These are phyloP conservation scores for Lichtheimia ramosa DNA, from an alignment of 371 early-diverging fungal species.

Conservation along the genomic window DNA sequence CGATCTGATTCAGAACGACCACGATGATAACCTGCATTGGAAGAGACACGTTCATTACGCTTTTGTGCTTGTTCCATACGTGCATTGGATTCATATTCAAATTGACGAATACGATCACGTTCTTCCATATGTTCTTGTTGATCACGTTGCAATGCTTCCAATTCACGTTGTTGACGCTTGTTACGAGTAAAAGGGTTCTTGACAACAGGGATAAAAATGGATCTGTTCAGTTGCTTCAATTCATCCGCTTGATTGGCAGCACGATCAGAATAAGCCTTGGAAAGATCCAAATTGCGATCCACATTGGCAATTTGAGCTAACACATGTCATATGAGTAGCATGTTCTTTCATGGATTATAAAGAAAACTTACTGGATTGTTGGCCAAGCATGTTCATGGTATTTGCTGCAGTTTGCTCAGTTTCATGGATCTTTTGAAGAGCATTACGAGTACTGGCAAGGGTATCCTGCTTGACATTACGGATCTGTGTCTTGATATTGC, in stretches of 20 bases:
- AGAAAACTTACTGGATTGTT: slow-evolving; percentile 59
- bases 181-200: slow-evolving; percentile 65
- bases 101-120: slow-evolving; percentile 27
- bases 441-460: slow-evolving; percentile 71
- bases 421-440: slow-evolving; percentile 65
- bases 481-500: slow-evolving; percentile 62
- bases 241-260: slow-evolving; percentile 73
- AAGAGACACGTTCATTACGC: slow-evolving; percentile 39
- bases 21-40: slow-evolving; percentile 40
- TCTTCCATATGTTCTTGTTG: slow-evolving; percentile 50
- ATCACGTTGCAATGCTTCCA: slow-evolving; percentile 52
- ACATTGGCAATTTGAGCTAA: slow-evolving; percentile 71
- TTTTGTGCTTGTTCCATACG: slow-evolving; percentile 59
- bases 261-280: slow-evolving; percentile 72
- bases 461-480: slow-evolving; percentile 71
- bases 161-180: slow-evolving; percentile 60
- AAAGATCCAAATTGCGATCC: slow-evolving; percentile 71
- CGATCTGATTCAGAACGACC: slow-evolving; percentile 61
- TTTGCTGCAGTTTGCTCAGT: slow-evolving; percentile 62
- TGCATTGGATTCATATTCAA: slow-evolving; percentile 28
- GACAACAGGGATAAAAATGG: slow-evolving; percentile 74
- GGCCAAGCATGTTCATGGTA: slow-evolving; percentile 65
- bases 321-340: neutral
- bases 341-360: neutral
- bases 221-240: slow-evolving; percentile 77